A percentile compares a stretch with the other conserved stretches of the same genome.
These are phyloP conservation scores for Penicillium sp. DNA, from an alignment of 2,329 filamentous ascomycete species.

Conservation along the genomic window DNA sequence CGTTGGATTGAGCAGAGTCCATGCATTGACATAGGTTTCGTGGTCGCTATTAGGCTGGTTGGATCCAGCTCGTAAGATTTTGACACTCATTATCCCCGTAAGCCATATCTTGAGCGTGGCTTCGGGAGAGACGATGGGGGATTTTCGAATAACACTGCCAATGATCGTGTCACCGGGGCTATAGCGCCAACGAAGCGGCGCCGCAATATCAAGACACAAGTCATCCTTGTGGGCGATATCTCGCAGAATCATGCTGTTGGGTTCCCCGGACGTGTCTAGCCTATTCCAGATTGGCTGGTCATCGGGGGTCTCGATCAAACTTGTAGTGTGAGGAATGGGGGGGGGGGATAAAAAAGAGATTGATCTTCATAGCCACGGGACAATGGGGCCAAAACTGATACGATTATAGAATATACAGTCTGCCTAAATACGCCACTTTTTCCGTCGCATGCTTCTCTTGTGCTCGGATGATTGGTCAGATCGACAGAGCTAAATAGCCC, in stretches of 20 bases:
- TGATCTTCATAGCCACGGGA: too few species aligned
- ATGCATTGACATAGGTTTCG: neutral
- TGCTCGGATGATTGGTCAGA: too few species aligned
- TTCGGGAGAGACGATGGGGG: neutral
- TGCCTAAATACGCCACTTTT: too few species aligned
- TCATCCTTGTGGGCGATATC: neutral
- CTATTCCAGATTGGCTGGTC: neutral
- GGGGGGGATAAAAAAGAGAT: too few species aligned
- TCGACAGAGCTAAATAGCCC: too few species aligned
- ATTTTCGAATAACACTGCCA: neutral
- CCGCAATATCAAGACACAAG: neutral
- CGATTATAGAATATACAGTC: too few species aligned
- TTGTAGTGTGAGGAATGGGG: neutral
- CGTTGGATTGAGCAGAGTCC: neutral
- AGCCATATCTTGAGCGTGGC: constrained; percentile 1
- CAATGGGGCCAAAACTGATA: too few species aligned
- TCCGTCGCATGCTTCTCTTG: too few species aligned
- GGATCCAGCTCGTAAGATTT: neutral
- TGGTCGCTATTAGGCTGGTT: too few species aligned
- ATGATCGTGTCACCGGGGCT: constrained; percentile 5
- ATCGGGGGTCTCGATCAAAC: neutral
- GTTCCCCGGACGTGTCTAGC: neutral
- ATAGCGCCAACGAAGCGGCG: constrained; percentile 1
- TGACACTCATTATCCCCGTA: neutral
- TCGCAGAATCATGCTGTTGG: neutral